Evolutionary conservation across 2,329 filamentous ascomycete species (phyloP).

Genomic region (Epichloe coenophiala): DNA sequence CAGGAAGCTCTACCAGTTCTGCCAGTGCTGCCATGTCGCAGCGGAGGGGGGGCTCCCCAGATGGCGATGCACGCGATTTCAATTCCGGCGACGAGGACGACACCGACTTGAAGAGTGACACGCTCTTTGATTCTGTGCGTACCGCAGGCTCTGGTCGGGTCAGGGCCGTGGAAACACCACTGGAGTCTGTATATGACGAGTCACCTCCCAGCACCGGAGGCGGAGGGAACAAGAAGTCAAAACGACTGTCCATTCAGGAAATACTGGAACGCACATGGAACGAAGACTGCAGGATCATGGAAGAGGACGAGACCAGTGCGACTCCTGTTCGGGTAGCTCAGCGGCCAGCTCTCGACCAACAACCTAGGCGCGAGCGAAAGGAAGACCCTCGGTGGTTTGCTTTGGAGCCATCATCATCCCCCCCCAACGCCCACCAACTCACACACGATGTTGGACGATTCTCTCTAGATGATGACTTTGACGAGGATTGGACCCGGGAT

Average conservation of each 20-base stretch:
- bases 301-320: slow-evolving; percentile 44
- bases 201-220: slow-evolving; percentile 49
- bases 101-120: slow-evolving; percentile 66
- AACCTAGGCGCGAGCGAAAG: neutral
- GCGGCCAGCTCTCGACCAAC: slow-evolving; percentile 12
- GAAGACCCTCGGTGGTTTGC: neutral
- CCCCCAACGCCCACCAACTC: slow-evolving; percentile 5
- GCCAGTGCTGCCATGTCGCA: slow-evolving; percentile 24
- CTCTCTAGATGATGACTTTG: slow-evolving; percentile 48
- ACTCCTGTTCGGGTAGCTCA: slow-evolving; percentile 34
- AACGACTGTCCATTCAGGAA: slow-evolving; percentile 45
- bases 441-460: slow-evolving; percentile 31
- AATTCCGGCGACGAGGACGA: slow-evolving; percentile 63
- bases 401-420: slow-evolving; percentile 2
- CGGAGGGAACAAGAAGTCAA: slow-evolving; percentile 36
- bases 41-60: slow-evolving; percentile 43
- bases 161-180: slow-evolving; percentile 53
- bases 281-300: slow-evolving; percentile 42
- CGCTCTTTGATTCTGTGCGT: slow-evolving; percentile 61
- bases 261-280: slow-evolving; percentile 43
- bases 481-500: slow-evolving; percentile 47
- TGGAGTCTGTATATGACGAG: slow-evolving; percentile 73
- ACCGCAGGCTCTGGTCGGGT: slow-evolving; percentile 55
- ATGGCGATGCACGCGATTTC: slow-evolving; percentile 51
- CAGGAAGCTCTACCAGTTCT: slow-evolving; percentile 28